Conservation (phyloP, 495 filamentous ascomycete genomes). For the Neurospora africana region DNA sequence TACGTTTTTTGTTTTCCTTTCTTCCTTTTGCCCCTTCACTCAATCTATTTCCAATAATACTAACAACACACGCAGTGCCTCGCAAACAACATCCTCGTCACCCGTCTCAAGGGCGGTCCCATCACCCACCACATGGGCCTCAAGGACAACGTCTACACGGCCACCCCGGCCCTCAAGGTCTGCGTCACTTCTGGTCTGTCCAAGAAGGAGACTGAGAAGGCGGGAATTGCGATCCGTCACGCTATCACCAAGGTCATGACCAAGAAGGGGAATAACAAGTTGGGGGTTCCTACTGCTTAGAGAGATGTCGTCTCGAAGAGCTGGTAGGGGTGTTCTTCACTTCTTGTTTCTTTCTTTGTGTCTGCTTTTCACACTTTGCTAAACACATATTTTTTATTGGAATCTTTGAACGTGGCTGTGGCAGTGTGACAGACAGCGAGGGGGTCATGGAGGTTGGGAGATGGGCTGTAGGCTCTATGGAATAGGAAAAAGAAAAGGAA, state of each 20-base stretch:
- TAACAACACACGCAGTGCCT: constrained; percentile 45
- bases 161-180: constrained; percentile 75
- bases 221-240: constrained; percentile 77
- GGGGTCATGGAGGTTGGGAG: neutral
- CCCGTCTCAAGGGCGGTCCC: constrained; percentile 68
- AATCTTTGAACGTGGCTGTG: neutral
- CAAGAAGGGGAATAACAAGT: constrained; percentile 35
- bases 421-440: neutral
- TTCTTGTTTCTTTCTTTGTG: neutral
- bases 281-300: constrained; percentile 18
- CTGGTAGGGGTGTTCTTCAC: neutral
- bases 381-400: neutral
- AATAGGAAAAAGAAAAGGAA: neutral
- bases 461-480: neutral
- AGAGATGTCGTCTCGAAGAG: neutral
- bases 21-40: neutral
- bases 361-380: neutral
- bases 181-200: constrained; percentile 79
- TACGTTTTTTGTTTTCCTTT: constrained; percentile 27
- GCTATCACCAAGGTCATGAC: constrained; percentile 83
- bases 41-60: neutral
- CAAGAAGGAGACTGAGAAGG: constrained; percentile 91
- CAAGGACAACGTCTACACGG: constrained; percentile 53
- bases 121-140: constrained; percentile 41
- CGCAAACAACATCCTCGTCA: constrained; percentile 78